Evolutionary conservation across 2,329 filamentous ascomycete species (phyloP).

Genomic region (Colletotrichum abscissum): DNA sequence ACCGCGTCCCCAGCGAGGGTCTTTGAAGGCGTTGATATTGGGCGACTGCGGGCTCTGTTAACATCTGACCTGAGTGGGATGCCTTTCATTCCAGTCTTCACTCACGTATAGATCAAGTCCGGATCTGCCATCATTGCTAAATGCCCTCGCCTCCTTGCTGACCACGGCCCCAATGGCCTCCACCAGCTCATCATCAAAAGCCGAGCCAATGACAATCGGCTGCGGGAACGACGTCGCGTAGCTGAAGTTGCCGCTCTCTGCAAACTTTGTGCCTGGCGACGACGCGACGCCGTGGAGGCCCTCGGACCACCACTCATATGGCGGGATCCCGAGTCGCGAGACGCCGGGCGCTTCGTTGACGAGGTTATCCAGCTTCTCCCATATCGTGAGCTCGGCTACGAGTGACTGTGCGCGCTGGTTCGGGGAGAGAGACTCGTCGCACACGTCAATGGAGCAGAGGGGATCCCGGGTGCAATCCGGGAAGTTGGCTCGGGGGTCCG

Average conservation of each 20-base stretch:
- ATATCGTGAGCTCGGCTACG: conserved; percentile 60
- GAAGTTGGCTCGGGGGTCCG: conserved; percentile 1
- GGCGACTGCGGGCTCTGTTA: conserved; percentile 54
- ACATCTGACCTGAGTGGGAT: background rate
- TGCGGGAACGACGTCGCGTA: conserved; percentile 74
- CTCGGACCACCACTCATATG: conserved; percentile 72
- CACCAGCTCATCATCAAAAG: conserved; percentile 73
- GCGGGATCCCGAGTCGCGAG: conserved; percentile 64
- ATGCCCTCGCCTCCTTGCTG: conserved; percentile 71
- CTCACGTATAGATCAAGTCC: conserved; percentile 66
- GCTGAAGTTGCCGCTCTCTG: conserved; percentile 63
- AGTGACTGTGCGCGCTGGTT: conserved; percentile 58
- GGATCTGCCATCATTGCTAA: conserved; percentile 68
- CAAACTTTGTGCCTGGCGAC: conserved; percentile 63
- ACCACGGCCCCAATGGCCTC: conserved; percentile 65
- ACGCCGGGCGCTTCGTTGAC: conserved; percentile 57
- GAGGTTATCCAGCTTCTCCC: conserved; percentile 64
- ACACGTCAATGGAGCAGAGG: conserved; percentile 52
- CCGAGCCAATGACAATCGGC: conserved; percentile 70
- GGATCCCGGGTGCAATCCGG: conserved; percentile 43
- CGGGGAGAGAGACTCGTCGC: conserved; percentile 54
- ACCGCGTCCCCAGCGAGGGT: conserved; percentile 72
- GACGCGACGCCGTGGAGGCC: conserved; percentile 71
- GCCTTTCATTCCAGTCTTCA: background rate
- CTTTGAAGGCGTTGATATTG: conserved; percentile 74